phyloP scores from a whole-genome alignment of 78 protist species.

The Dictyostelium firmibasis region DNA sequence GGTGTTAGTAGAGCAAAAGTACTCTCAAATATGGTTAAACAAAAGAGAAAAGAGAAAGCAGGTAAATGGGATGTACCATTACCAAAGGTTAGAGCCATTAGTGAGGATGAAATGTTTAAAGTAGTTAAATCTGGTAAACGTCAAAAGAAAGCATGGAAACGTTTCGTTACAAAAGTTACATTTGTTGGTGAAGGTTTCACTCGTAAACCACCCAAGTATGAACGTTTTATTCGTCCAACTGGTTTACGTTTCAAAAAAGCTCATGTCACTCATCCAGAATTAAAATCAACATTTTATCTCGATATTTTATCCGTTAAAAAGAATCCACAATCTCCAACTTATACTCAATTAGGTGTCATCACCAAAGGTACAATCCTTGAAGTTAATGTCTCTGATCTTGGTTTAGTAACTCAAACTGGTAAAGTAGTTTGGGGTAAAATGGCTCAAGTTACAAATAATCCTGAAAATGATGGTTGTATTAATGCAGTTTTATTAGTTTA shows the following conservation, averaged over 20 bases:
- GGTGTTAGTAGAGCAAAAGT: conserved; percentile 96
- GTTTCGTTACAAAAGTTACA: conserved; percentile 98
- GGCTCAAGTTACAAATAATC: conserved; percentile 99
- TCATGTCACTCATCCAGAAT: conserved; percentile 99
- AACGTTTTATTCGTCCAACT: conserved; percentile 98
- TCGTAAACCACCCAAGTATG: conserved; percentile 99
- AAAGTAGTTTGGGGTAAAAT: conserved; percentile 99
- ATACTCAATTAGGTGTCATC: conserved; percentile 98
- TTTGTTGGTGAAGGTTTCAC: conserved; percentile 99
- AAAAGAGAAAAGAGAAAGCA: conserved; percentile 99
- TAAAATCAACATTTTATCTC: conserved; percentile 97
- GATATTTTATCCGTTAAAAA: conserved; percentile 98
- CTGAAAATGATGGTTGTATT: conserved; percentile 99
- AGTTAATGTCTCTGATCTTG: conserved; percentile 98
- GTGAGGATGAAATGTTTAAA: conserved; percentile 98
- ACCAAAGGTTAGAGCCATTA: conserved; percentile 95
- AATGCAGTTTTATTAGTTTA: conserved; percentile 99
- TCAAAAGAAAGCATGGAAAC: conserved; percentile 97
- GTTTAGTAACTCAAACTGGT: conserved; percentile 99
- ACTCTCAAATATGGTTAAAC: conserved; percentile 97
- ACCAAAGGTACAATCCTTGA: conserved; percentile 99
- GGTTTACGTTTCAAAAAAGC: conserved; percentile 97
- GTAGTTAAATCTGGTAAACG: conserved; percentile 98
- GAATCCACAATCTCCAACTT: conserved; percentile 96
- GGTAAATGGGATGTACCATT: conserved; percentile 99